phyloP scores from a whole-genome alignment of 2,329 filamentous ascomycete species.

The Phoma sp. region DNA sequence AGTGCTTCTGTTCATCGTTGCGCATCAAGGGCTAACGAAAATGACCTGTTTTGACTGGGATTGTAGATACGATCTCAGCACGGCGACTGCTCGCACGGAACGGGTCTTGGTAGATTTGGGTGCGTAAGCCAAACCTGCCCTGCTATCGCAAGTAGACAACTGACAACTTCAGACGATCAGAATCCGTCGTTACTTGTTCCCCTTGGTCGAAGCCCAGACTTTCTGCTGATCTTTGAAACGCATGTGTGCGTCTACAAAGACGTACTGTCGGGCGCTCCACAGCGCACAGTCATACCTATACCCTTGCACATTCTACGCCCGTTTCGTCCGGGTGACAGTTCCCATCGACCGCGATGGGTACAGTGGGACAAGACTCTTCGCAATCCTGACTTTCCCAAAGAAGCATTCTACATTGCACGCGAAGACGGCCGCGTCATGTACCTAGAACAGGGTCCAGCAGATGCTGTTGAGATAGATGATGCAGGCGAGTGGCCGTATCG shows the following conservation, averaged over 20 bases:
- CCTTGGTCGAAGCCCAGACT: constrained; percentile 48
- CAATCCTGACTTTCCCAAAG: constrained; percentile 62
- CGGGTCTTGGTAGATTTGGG: constrained; percentile 35
- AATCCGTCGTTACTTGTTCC: constrained; percentile 51
- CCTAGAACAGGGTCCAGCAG: constrained; percentile 64
- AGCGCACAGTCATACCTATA: constrained; percentile 24
- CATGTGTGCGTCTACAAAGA: constrained; percentile 49
- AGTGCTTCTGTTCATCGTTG: constrained; percentile 73
- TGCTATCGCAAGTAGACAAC: neutral
- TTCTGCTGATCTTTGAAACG: constrained; percentile 48
- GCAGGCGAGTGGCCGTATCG: constrained; percentile 70
- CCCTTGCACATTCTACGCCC: constrained; percentile 48
- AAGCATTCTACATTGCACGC: constrained; percentile 83
- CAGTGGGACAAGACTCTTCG: constrained; percentile 83
- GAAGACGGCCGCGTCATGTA: constrained; percentile 85
- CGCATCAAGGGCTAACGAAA: constrained; percentile 52
- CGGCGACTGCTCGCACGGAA: constrained; percentile 33
- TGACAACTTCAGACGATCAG: constrained; percentile 40
- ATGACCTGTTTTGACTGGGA: constrained; percentile 62
- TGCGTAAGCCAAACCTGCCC: constrained; percentile 18
- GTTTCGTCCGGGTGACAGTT: constrained; percentile 51
- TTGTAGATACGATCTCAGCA: constrained; percentile 50
- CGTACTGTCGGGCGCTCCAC: constrained; percentile 50
- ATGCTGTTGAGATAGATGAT: constrained; percentile 50
- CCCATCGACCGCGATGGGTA: constrained; percentile 70